phyloP scores from a whole-genome alignment of 2,329 filamentous ascomycete genomes.

The Didymella exigua region DNA sequence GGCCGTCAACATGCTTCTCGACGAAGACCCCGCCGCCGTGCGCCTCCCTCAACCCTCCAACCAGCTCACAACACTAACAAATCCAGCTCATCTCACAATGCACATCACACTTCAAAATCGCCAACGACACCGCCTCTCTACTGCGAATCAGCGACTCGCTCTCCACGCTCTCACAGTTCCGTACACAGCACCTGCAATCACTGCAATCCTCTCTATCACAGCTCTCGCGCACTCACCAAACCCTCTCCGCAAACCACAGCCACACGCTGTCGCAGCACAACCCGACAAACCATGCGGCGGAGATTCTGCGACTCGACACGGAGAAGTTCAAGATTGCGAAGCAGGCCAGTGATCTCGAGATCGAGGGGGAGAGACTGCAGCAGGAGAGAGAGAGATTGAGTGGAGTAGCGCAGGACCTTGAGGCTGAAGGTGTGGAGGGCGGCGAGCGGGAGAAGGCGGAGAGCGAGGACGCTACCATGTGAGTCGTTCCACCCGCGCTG shows the following conservation, averaged over 20 bases:
- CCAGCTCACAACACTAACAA: conserved; percentile 19
- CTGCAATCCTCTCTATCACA: conserved; percentile 52
- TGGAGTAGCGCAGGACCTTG: conserved; percentile 77
- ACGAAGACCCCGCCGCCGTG: conserved; percentile 89
- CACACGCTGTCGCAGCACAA: conserved; percentile 79
- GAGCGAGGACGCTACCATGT: conserved; percentile 57
- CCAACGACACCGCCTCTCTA: conserved; percentile 83
- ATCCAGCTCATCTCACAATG: conserved; percentile 86
- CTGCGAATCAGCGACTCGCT: conserved; percentile 84
- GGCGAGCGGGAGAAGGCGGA: conserved; percentile 57
- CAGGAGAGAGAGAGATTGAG: conserved; percentile 77
- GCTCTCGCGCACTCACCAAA: conserved; percentile 76
- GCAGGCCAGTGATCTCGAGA: conserved; percentile 83
- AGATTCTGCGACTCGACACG: conserved; percentile 86
- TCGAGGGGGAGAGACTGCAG: conserved; percentile 90
- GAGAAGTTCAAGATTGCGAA: conserved; percentile 96
- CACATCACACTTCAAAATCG: conserved; percentile 92
- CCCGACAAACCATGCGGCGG: conserved; percentile 76
- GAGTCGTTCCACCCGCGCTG: conserved; percentile 31
- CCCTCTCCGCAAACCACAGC: conserved; percentile 74
- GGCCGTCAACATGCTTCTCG: conserved; percentile 77
- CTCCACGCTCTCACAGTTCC: conserved; percentile 80
- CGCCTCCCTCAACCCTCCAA: conserved; percentile 33
- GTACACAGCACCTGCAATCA: conserved; percentile 69
- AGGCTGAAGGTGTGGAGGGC: conserved; percentile 85